Evolutionary conservation across 176 grass and related monocot genomes (phyloP).

Genomic region (Triticum urartu): DNA sequence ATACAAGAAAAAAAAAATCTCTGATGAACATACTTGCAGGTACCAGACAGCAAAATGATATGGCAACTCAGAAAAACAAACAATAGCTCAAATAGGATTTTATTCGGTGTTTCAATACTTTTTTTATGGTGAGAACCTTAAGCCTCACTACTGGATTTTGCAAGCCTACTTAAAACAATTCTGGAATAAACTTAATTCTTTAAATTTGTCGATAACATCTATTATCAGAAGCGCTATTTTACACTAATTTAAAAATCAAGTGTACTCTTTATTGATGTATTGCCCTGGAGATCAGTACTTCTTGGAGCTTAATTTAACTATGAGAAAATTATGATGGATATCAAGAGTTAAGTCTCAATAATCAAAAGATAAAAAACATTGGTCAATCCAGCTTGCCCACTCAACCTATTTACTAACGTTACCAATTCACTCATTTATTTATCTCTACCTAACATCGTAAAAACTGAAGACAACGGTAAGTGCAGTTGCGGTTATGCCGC

Average conservation of each 20-base stretch:
- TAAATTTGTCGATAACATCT: background rate
- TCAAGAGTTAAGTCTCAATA: background rate
- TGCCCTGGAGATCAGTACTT: background rate
- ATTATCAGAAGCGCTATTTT: background rate
- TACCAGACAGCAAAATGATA: background rate
- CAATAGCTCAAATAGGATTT: background rate
- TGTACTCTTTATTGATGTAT: background rate
- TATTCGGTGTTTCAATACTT: background rate
- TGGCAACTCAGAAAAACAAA: background rate
- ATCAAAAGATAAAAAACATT: background rate
- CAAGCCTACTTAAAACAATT: background rate
- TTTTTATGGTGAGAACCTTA: background rate
- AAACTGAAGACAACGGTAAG: background rate
- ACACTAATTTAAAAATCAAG: background rate
- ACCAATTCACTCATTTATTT: background rate
- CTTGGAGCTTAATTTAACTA: background rate
- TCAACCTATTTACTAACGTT: background rate
- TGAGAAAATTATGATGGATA: background rate
- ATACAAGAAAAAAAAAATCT: background rate
- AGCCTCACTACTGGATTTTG: background rate
- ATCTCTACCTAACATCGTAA: background rate
- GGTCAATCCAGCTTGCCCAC: background rate
- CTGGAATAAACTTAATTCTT: background rate
- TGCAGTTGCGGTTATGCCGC: background rate
- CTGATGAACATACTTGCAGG: background rate